A percentile compares a stretch with the other conserved stretches of the same genome.
phyloP scores from a whole-genome alignment of 2,329 filamentous ascomycete species.

The Ilyonectria mors-panacis region DNA sequence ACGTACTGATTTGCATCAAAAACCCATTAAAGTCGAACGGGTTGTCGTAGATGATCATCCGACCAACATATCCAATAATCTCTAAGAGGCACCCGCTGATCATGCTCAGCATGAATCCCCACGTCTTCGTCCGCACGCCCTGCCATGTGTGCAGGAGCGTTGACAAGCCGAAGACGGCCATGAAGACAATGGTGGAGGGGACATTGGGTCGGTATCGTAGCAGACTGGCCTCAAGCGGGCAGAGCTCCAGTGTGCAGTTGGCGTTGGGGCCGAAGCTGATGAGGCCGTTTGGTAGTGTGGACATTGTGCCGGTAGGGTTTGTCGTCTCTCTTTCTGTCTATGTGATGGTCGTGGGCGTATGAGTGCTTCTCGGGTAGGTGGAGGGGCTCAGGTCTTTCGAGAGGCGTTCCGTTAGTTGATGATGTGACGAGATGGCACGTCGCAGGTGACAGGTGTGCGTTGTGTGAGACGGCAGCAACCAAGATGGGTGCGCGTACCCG shows the following conservation, averaged over 20 bases:
- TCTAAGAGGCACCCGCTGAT: conserved; percentile 69
- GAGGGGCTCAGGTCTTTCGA: background rate
- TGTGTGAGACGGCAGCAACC: background rate
- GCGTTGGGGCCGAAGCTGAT: conserved; percentile 43
- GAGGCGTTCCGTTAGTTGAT: background rate
- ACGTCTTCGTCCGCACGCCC: conserved; percentile 37
- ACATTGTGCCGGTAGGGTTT: background rate
- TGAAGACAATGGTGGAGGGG: conserved; percentile 39
- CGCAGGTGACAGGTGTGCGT: background rate
- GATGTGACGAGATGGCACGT: background rate
- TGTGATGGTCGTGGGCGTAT: background rate
- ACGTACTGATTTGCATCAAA: conserved; percentile 74
- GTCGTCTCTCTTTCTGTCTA: background rate
- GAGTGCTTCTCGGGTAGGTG: background rate
- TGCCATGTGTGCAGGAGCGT: conserved; percentile 39
- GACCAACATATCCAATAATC: conserved; percentile 73
- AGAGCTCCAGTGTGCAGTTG: conserved; percentile 46
- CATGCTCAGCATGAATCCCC: conserved; percentile 64
- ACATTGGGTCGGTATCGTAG: conserved; percentile 43
- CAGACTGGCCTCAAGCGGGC: conserved; percentile 44
- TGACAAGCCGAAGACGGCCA: conserved; percentile 39
- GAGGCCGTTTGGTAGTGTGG: conserved; percentile 39
- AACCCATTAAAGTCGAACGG: conserved; percentile 72
- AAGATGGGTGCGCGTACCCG: background rate
- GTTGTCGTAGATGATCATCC: conserved; percentile 69